phyloP scores from a whole-genome alignment of 2,329 filamentous ascomycete genomes.

The Chrysoporthe deuterocubensis region DNA sequence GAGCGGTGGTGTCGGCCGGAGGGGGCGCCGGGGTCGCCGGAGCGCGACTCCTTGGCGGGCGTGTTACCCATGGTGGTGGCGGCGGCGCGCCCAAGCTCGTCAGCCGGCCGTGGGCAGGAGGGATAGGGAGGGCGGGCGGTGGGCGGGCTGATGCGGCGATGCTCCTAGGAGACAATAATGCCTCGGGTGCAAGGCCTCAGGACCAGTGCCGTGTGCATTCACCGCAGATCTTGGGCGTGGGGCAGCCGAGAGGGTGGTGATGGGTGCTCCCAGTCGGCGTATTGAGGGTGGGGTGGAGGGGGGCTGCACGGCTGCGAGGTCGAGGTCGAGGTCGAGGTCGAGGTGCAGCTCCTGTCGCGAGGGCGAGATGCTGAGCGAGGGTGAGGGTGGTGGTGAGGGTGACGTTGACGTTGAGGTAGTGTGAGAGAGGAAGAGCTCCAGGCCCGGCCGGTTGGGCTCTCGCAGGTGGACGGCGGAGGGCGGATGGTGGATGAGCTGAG shows the following conservation, averaged over 20 bases:
- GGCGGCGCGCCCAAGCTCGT: conserved; percentile 14
- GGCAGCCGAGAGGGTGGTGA: background rate
- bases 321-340: no score
- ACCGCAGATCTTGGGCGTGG: background rate
- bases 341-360: no score
- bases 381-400: background rate
- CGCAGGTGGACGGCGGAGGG: background rate
- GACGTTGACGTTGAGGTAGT: background rate
- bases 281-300: no score
- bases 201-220: conserved; percentile 7
- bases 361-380: no score
- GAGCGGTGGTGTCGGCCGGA: conserved; percentile 33
- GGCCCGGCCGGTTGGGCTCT: no score
- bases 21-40: conserved; percentile 31
- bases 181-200: conserved; percentile 7
- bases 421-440: background rate
- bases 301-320: no score
- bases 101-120: background rate
- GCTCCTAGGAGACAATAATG: conserved; percentile 18
- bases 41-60: conserved; percentile 42
- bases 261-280: no score
- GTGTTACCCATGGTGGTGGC: conserved; percentile 40
- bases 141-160: conserved; percentile 11
- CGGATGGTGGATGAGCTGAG: background rate
- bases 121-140: background rate